Evolutionary conservation across 2,329 filamentous ascomycete species (phyloP), one percentile per base, ranked within the genome.

Genomic region (Pyrenophora graminea): DNA sequence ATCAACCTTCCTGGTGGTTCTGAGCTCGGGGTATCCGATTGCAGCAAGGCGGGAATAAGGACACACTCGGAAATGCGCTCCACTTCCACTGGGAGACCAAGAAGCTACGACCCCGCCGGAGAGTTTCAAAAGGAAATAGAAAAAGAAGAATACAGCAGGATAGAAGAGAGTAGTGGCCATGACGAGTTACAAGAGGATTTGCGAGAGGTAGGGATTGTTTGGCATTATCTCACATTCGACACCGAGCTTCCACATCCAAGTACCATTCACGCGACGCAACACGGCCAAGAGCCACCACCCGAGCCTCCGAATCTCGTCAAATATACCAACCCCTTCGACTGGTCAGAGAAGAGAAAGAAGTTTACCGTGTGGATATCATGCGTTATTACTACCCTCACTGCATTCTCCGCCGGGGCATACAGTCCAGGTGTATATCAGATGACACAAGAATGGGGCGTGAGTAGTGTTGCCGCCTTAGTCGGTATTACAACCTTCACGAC

Each of bases 331-430:
- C 92, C 92, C 0, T 86, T 91, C 58, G 77, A 81, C 8, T 96
- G 91, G 90, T 83, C 88, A 0, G 67, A 76, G 48, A 77, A 77
- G 39, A 84, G 85, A 53, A 97, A 97, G 70, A 80, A 79, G 19
- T 71, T 89, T 52, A 85, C 89, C 61, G 84, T 93, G 7, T 82
- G 80, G 64, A 79, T 96, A 10, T 90, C 88, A 7, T 95, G 89
- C 68, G 72, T 85, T 6, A 90, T 89, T 1, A 95, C 91, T 0
- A 81, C 85, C 17, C 74, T 92, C 43, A 90, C 91, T 0, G 91
- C 90, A 6, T 95, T 92, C 70, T 83, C 88, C 0, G 89, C 91
- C 0, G 91, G 91, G 3, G 83, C 90, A 2, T 94, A 94, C 71
- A 88, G 87, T 6, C 87, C 90, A 0, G 84, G 89, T 0, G 77